A percentile compares a stretch with the other conserved stretches of the same genome.
Conservation (phyloP, 129 eudicot species). For the Scalesia atractyloides region DNA sequence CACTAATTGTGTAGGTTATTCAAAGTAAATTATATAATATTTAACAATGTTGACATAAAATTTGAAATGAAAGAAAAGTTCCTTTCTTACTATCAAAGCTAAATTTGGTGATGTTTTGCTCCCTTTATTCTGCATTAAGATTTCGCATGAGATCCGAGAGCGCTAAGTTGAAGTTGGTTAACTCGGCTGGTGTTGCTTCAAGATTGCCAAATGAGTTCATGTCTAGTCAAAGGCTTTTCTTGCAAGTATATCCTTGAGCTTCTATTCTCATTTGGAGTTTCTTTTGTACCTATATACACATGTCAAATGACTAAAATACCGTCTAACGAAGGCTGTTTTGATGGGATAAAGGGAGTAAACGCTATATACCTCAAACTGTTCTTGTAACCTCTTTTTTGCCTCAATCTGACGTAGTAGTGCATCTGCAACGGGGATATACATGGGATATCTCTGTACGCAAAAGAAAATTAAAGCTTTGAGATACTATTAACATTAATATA, state of each 20-base stretch:
- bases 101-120: constrained; percentile 19
- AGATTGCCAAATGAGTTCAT: constrained; percentile 53
- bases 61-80: neutral
- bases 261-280: constrained; percentile 92
- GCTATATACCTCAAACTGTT: constrained; percentile 79
- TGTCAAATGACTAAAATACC: neutral
- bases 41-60: too few relatives aligned
- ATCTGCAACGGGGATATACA: constrained; percentile 62
- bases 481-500: constrained; percentile 12
- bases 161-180: constrained; percentile 70
- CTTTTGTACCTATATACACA: constrained; percentile 66
- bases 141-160: constrained; percentile 77
- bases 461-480: constrained; percentile 6
- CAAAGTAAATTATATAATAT: too few relatives aligned
- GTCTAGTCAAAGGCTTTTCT: constrained; percentile 64
- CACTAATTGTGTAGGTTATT: too few relatives aligned
- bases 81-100: constrained; percentile 23
- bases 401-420: constrained; percentile 69
- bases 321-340: neutral
- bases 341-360: neutral
- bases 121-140: constrained; percentile 56
- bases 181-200: constrained; percentile 58
- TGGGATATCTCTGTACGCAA: constrained; percentile 60
- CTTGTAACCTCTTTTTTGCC: constrained; percentile 75
- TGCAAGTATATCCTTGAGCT: constrained; percentile 92